These are phyloP conservation scores for Podospora pseudocomata DNA, from an alignment of 495 filamentous ascomycete genomes.

Conservation along the genomic window DNA sequence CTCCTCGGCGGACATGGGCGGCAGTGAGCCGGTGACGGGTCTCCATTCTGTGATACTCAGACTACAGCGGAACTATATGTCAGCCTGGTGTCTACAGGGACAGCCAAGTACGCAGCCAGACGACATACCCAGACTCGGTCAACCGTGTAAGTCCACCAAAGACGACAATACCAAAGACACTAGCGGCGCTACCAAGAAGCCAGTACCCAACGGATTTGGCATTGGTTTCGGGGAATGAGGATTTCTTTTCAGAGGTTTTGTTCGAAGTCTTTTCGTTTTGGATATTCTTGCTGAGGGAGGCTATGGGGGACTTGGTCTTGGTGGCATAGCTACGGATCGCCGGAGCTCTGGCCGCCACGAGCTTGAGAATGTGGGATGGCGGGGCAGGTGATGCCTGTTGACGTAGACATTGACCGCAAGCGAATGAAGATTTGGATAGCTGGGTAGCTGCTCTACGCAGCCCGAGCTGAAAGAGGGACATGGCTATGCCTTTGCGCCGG, in stretches of 20 bases:
- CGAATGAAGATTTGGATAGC: constrained; percentile 54
- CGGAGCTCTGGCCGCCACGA: constrained; percentile 16
- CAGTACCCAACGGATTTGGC: constrained; percentile 80
- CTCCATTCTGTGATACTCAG: constrained; percentile 99
- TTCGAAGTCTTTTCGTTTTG: background rate
- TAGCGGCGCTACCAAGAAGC: constrained; percentile 84
- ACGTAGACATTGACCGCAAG: constrained; percentile 62
- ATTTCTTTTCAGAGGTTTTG: constrained; percentile 14
- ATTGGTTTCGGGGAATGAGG: constrained; percentile 67
- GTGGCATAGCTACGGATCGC: constrained; percentile 24
- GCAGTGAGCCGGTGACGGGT: constrained; percentile 90
- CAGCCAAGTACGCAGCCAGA: background rate
- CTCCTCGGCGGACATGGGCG: constrained; percentile 67
- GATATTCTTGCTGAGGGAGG: constrained; percentile 15
- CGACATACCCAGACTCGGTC: constrained; percentile 86
- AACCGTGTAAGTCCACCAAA: constrained; percentile 90
- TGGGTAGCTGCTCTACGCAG: constrained; percentile 52
- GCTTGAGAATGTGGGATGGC: constrained; percentile 31
- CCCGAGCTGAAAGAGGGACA: constrained; percentile 49
- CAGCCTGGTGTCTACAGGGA: background rate
- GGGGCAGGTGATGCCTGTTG: constrained; percentile 26
- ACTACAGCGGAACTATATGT: constrained; percentile 42
- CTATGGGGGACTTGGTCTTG: constrained; percentile 16
- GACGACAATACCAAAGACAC: constrained; percentile 94
- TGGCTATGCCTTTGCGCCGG: constrained; percentile 24